These are phyloP conservation scores for Aquilaria yunnanensis DNA, from an alignment of 345 rosid species.

Conservation along the genomic window DNA sequence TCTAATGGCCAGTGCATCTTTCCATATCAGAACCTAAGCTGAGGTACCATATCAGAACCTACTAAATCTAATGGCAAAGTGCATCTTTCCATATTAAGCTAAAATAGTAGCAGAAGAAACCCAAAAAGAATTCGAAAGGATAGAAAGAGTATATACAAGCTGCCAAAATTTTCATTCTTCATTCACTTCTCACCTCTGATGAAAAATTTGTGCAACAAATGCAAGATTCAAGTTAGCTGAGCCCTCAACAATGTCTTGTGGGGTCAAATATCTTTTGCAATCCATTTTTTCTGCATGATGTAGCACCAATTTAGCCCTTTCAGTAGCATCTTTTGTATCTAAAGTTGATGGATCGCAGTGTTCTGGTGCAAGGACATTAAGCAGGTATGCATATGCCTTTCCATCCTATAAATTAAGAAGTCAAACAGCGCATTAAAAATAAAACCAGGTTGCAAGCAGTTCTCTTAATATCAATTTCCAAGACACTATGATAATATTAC, in stretches of 20 bases:
- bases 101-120: neutral
- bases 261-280: slow-evolving; percentile 75
- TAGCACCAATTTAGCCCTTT: slow-evolving; percentile 74
- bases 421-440: slow-evolving; percentile 12
- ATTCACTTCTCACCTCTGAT: slow-evolving; percentile 50
- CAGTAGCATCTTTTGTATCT: slow-evolving; percentile 55
- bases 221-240: slow-evolving; percentile 82
- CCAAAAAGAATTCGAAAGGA: neutral
- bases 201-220: slow-evolving; percentile 87
- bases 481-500: neutral
- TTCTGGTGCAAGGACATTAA: slow-evolving; percentile 93
- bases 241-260: slow-evolving; percentile 81
- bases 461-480: neutral
- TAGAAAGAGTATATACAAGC: too few species aligned
- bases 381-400: slow-evolving; percentile 79
- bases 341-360: slow-evolving; percentile 69
- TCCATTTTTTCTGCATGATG: slow-evolving; percentile 82
- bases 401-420: slow-evolving; percentile 57
- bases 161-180: too few species aligned
- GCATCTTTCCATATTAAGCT: too few species aligned
- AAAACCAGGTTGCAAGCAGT: neutral
- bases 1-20: too few species aligned
- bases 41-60: too few species aligned
- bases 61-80: too few species aligned
- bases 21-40: too few species aligned